Base-by-base conservation (phyloP, 2,329 filamentous ascomycete species). In the Endothia cerciana region DNA sequence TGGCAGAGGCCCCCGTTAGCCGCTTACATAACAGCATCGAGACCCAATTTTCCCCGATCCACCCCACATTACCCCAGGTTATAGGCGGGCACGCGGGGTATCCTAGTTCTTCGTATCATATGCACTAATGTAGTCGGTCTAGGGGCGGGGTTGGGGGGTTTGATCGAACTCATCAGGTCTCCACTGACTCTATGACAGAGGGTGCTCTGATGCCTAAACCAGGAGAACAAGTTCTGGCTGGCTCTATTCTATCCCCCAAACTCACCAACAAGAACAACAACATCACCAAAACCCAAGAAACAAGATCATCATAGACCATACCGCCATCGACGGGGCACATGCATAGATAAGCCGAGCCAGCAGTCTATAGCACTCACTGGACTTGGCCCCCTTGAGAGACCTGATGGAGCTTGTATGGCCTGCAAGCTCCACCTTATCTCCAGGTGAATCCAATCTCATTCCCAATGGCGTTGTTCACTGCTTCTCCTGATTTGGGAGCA, bases 61-160 rank as follows among this genome's bases (percentile, higher is more conserved):
- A 25, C 47, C 47, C 47, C 22, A 28, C 22, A 22, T 28, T 51
- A 51, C 47, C 47, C 47, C 62, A 62, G 60, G 33, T 41, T 15
- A 17, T 40, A 43, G 22, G 25, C 25, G 33, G 30, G 13, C 28
- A 22, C 28, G 47, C 47, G 47, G 47, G 47, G 47, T 51, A 51
- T 51, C 47, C 47, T 28, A 30, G 47, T 17, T 28, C 25, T 13
- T 25, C 33, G 10, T 36, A 36, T 36, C 33, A 36, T 10, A 36
- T 36, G 33, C 33, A 36, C 33, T n/a, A n/a, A n/a, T n/a, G n/a
- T n/a, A n/a, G n/a, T n/a, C n/a, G n/a, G n/a, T n/a, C n/a, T n/a
- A n/a, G n/a, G n/a, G n/a, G n/a, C n/a, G n/a, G n/a, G n/a, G n/a
- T n/a, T n/a, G n/a, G n/a, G n/a, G n/a, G n/a, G n/a, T 47, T 10